Conservation (phyloP, 176 grass and related monocot species). For the Pontederia crassipes region DNA sequence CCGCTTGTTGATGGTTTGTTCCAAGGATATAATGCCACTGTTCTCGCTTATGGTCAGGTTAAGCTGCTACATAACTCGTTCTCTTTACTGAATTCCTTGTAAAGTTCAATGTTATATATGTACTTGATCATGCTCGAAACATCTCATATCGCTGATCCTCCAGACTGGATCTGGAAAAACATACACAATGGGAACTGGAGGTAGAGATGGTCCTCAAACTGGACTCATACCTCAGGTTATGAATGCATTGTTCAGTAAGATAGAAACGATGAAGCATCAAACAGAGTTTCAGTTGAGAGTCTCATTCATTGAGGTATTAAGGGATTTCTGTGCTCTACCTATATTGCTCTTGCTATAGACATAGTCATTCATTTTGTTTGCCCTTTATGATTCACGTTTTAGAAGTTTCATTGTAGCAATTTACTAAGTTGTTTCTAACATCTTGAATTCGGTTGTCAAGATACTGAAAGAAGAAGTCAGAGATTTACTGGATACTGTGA, state of each 20-base stretch:
- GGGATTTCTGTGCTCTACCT: neutral
- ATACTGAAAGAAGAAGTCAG: slow-evolving; percentile 99
- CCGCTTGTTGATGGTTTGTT: slow-evolving; percentile 94
- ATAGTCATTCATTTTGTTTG: neutral
- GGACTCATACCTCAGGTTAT: slow-evolving; percentile 77
- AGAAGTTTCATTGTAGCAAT: too few relatives aligned
- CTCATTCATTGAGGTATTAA: slow-evolving; percentile 89
- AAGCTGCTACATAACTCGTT: neutral
- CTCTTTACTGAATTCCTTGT: neutral
- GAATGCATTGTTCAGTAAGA: slow-evolving; percentile 71
- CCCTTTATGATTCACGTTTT: too few relatives aligned
- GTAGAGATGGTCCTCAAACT: slow-evolving; percentile 49
- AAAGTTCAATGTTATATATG: neutral
- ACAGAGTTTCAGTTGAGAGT: slow-evolving; percentile 81
- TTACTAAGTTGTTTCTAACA: neutral
- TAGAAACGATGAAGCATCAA: slow-evolving; percentile 65
- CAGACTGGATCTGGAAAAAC: slow-evolving; percentile 68
- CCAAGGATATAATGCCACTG: slow-evolving; percentile 47
- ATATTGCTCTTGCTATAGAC: neutral
- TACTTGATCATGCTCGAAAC: neutral
- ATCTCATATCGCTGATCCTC: neutral
- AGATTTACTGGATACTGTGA: slow-evolving; percentile 63
- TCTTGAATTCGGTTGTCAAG: slow-evolving; percentile 24
- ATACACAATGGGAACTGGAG: slow-evolving; percentile 67
- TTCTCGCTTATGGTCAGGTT: slow-evolving; percentile 89